These are phyloP conservation scores for Candida piceae DNA, from an alignment of 805 yeast genomes.

Conservation along the genomic window DNA sequence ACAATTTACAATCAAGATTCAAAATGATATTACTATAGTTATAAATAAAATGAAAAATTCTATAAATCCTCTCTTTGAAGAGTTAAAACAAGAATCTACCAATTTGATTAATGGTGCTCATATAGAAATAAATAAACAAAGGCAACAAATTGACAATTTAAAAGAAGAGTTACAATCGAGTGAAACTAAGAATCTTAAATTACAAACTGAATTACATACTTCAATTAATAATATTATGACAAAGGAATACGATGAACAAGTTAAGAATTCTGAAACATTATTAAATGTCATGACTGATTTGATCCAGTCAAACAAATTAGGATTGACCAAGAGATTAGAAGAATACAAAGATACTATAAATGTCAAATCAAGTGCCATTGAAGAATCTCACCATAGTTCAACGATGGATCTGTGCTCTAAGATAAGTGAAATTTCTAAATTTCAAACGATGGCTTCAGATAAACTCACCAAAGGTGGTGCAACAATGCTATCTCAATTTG, in stretches of 20 bases:
- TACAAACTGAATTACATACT: not conserved
- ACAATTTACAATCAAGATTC: not conserved
- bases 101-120: not conserved
- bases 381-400: not conserved
- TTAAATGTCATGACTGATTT: not conserved
- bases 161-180: not conserved
- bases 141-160: not conserved
- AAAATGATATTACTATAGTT: not conserved
- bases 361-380: not conserved
- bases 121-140: not conserved
- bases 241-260: slow-evolving; percentile 1
- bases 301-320: not conserved
- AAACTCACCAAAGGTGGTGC: not conserved
- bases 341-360: not conserved
- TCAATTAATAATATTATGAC: slow-evolving; percentile 1
- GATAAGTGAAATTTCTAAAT: not conserved
- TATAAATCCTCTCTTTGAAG: slow-evolving; percentile 1
- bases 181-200: not conserved
- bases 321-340: not conserved
- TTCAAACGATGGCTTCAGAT: not conserved
- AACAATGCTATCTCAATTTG: not conserved
- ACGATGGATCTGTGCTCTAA: not conserved
- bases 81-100: not conserved
- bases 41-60: no score
- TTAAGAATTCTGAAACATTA: not conserved